Conservation (phyloP, 768 basidiomycete species). For the Hirschioporus abietinus region DNA sequence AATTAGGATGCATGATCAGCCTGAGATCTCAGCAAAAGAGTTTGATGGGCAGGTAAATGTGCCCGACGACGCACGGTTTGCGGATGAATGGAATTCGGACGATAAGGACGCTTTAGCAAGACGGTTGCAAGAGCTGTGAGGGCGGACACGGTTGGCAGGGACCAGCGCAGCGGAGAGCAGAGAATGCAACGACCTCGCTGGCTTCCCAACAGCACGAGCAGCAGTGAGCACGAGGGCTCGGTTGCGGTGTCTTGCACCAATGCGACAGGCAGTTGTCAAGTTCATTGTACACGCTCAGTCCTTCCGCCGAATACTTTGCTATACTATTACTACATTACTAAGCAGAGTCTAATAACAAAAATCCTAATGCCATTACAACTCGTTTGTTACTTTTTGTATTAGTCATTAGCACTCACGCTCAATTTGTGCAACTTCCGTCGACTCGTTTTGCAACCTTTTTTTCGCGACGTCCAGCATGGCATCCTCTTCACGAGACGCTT, state of each 20-base stretch:
- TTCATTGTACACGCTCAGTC: not conserved
- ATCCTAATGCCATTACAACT: not conserved
- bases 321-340: not conserved
- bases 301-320: not conserved
- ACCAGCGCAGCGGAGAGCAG: not conserved
- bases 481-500: constrained; percentile 22
- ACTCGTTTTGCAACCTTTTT: not conserved
- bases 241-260: not conserved
- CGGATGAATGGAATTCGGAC: not conserved
- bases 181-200: not conserved
- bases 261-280: not conserved
- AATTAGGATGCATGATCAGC: not conserved
- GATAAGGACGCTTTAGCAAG: not conserved
- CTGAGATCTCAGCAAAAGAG: not conserved
- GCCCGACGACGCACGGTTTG: not conserved
- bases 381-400: not conserved
- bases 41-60: not conserved
- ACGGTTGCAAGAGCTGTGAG: not conserved
- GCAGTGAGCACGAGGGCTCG: not conserved
- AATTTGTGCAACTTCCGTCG: not conserved
- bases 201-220: not conserved
- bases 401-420: not conserved
- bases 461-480: constrained; percentile 21
- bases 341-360: not conserved
- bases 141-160: not conserved